Evolutionary conservation across 2,329 filamentous ascomycete species (phyloP).

Genomic region (Trichoderma breve): DNA sequence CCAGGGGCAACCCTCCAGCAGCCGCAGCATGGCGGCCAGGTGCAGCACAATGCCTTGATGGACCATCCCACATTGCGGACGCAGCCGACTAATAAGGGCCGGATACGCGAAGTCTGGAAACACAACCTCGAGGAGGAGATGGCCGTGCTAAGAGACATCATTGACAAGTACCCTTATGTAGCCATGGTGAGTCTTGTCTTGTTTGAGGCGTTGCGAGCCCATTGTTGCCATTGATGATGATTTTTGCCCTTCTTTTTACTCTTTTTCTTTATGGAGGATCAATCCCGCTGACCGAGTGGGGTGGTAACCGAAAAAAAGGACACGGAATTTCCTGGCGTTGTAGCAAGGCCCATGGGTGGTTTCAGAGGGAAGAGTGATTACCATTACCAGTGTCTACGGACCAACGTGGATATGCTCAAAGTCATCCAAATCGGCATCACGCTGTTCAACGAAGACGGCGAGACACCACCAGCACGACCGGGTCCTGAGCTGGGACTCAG

Average conservation of each 20-base stretch:
- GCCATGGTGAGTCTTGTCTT: slow-evolving; percentile 72
- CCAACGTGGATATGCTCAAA: slow-evolving; percentile 95
- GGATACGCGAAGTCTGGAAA: slow-evolving; percentile 96
- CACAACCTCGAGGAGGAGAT: slow-evolving; percentile 91
- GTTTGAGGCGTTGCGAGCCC: not conserved
- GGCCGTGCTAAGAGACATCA: slow-evolving; percentile 73
- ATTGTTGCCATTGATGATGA: not conserved
- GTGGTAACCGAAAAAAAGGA: slow-evolving; percentile 56
- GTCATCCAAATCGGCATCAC: slow-evolving; percentile 97
- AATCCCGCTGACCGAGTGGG: slow-evolving; percentile 19
- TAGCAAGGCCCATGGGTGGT: slow-evolving; percentile 89
- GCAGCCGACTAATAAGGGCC: slow-evolving; percentile 67
- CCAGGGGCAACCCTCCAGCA: slow-evolving; percentile 52
- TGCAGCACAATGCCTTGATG: slow-evolving; percentile 41
- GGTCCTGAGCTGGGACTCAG: slow-evolving; percentile 43
- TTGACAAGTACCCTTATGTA: slow-evolving; percentile 92
- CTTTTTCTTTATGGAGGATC: not conserved
- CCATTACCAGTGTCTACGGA: slow-evolving; percentile 95
- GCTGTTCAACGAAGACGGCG: slow-evolving; percentile 85
- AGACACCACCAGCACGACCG: slow-evolving; percentile 73
- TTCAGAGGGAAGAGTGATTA: slow-evolving; percentile 97
- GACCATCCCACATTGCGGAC: slow-evolving; percentile 42
- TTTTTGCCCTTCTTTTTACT: not conserved
- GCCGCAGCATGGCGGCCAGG: slow-evolving; percentile 52
- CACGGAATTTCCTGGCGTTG: slow-evolving; percentile 97